These are phyloP conservation scores for Russula abietina DNA, from an alignment of 768 basidiomycete genomes.

Conservation along the genomic window DNA sequence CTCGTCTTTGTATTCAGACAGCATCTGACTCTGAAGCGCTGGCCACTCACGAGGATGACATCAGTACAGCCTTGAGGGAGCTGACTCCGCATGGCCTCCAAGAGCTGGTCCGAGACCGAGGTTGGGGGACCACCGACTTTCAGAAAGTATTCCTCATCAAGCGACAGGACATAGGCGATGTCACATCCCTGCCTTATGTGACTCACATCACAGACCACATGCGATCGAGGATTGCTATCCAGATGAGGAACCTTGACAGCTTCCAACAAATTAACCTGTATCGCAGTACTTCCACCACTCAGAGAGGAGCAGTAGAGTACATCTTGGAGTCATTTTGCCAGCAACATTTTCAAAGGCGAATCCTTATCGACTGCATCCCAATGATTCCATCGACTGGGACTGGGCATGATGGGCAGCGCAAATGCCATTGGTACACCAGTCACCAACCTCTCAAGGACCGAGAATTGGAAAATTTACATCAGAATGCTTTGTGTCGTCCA, in stretches of 20 bases:
- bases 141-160: too few relatives aligned
- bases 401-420: not conserved
- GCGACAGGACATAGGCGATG: not conserved
- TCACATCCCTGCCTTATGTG: accelerated
- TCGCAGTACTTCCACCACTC: too few relatives aligned
- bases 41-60: not conserved
- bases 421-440: not conserved
- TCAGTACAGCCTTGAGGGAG: not conserved
- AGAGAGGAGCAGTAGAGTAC: not conserved
- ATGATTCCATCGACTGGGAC: not conserved
- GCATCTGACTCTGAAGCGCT: not conserved
- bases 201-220: not conserved
- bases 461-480: not conserved
- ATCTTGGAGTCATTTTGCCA: not conserved
- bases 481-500: not conserved
- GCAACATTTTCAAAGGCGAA: not conserved
- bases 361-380: not conserved
- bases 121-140: too few relatives aligned
- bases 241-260: not conserved
- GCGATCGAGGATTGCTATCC: not conserved
- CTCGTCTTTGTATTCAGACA: not conserved
- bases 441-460: not conserved
- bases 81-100: not conserved
- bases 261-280: not conserved
- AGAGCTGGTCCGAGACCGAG: too few relatives aligned